A percentile compares a stretch with the other conserved stretches of the same genome.
These are phyloP conservation scores for Didymella arachidicola DNA, from an alignment of 2,329 filamentous ascomycete genomes.

Conservation along the genomic window DNA sequence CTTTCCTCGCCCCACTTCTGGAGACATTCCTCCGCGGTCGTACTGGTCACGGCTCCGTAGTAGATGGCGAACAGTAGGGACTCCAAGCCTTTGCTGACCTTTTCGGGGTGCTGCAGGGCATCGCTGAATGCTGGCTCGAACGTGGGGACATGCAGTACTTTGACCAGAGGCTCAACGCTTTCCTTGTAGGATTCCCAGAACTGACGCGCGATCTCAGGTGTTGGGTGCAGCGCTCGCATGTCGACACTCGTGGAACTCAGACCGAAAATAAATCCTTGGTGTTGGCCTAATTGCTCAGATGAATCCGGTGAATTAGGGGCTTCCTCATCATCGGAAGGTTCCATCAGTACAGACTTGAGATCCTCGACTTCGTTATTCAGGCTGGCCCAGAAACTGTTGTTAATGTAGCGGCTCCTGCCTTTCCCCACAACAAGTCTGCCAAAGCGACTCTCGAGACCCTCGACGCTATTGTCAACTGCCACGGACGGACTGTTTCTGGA, in stretches of 20 bases:
- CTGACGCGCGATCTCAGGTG: slow-evolving; percentile 65
- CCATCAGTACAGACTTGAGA: slow-evolving; percentile 68
- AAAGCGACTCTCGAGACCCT: slow-evolving; percentile 62
- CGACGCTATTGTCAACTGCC: slow-evolving; percentile 42
- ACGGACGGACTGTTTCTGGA: slow-evolving; percentile 26
- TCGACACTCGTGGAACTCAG: slow-evolving; percentile 76
- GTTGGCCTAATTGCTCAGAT: slow-evolving; percentile 55
- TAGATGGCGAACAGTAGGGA: slow-evolving; percentile 69
- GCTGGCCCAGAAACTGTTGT: slow-evolving; percentile 78
- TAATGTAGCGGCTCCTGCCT: slow-evolving; percentile 75
- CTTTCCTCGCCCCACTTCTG: slow-evolving; percentile 62
- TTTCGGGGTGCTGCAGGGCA: slow-evolving; percentile 66
- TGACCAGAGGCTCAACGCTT: slow-evolving; percentile 76
- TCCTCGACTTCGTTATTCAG: slow-evolving; percentile 77
- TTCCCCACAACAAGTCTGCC: slow-evolving; percentile 76
- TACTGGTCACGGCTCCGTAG: slow-evolving; percentile 63
- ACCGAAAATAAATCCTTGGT: slow-evolving; percentile 76
- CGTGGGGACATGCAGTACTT: slow-evolving; percentile 74
- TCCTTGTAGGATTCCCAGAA: slow-evolving; percentile 77
- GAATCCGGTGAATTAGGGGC: slow-evolving; percentile 55
- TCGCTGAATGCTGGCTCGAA: slow-evolving; percentile 68
- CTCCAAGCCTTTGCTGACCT: slow-evolving; percentile 65
- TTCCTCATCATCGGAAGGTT: slow-evolving; percentile 68
- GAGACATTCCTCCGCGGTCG: slow-evolving; percentile 58
- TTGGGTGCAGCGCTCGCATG: slow-evolving; percentile 69